Base-by-base conservation (phyloP, 2,329 filamentous ascomycete species). In the Didymella lethalis region DNA sequence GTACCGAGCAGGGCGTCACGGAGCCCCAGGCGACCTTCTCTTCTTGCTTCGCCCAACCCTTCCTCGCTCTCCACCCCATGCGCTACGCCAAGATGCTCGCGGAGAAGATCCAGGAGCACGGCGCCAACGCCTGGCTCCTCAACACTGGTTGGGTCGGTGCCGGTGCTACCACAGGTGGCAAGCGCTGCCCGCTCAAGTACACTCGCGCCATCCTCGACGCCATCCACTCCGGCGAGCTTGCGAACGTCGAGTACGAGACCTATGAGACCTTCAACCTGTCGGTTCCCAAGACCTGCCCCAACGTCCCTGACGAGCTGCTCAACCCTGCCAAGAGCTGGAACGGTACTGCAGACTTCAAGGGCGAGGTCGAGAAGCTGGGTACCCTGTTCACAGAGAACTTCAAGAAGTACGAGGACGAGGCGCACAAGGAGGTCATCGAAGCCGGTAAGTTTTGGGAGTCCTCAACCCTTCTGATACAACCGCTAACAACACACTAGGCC, bases 1-100 rank as follows among this genome's bases (percentile, higher is more conserved):
- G 95, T 75, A 99, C 95, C 32, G 95, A 99, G 83, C 92, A 97
- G 67, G 95, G 95, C 75, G 88, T 99, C 66, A 96, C 91, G 10
- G 95, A 99, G 83, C 95, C 95, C 66, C 92, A 98, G 82, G 95
- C 95, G 25, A 99, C 95, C 74, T 99, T 99, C 88, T 98, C 93
- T 26, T 96, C 93, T 52, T 99, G 95, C 88, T 99, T 99, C 82
- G 95, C 95, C 56, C 95, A 99, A 83, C 95, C 95, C 63, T 99
- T 99, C 92, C 85, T 99, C 73, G 95, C 95, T 41, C 89, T 99
- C 59, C 95, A 99, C 86, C 95, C 95, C 73, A 99, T 99, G 95
- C 90, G 92, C 80, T 99, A 99, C 83, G 95, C 95, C 70, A 90
- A 90, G 84, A 99, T 99, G 95, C 86, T 99, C 63, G 95, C 95